Evolutionary conservation across 129 eudicot genomes (phyloP), one percentile per base, ranked within the genome.

Genomic region (Artemisia tridentata): DNA sequence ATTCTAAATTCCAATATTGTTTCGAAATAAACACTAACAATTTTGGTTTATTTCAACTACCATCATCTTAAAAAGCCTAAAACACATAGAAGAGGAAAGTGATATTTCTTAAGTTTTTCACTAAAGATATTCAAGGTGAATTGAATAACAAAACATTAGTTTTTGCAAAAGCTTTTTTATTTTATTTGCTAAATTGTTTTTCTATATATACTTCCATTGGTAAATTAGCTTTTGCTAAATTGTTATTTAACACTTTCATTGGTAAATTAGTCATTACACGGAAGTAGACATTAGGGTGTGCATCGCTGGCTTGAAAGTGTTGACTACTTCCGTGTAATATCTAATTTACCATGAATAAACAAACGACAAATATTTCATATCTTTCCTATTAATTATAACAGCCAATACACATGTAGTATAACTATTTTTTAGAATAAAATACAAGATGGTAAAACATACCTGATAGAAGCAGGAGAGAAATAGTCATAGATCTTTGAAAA

Each of bases 401-500:
- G 12, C 54, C 34, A 45, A 64, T 17, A 38, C 16, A 16, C 1
- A 25, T 47, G 12, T 0, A 7, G 47, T 55, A 15, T 11, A 25
- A 0, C 41, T 15, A 48, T 45, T n/a, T n/a, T 3, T 19, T 18
- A 53, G 1, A 21, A 54, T 2, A 52, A 5, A 51, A n/a, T 34
- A 15, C n/a, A 17, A 31, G 29, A 48, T 20, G 10, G 20, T 21
- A 56, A 41, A 21, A 25, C 9, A 27, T 61, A 75, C 79, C 79
- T 58, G 79, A 56, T 29, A 55, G 67, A 45, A 75, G 73, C 67
- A 16, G 29, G 60, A 23, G n/a, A 16, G 59, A 56, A 65, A 19
- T 20, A 12, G 79, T 57, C 23, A 31, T 19, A 7, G 66, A 75
- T 75, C 11, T 20, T 46, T 75, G 67, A 66, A 56, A 56, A 45